These are phyloP conservation scores for Candida pseudofarinosa DNA, from an alignment of 805 yeast species.

Conservation along the genomic window DNA sequence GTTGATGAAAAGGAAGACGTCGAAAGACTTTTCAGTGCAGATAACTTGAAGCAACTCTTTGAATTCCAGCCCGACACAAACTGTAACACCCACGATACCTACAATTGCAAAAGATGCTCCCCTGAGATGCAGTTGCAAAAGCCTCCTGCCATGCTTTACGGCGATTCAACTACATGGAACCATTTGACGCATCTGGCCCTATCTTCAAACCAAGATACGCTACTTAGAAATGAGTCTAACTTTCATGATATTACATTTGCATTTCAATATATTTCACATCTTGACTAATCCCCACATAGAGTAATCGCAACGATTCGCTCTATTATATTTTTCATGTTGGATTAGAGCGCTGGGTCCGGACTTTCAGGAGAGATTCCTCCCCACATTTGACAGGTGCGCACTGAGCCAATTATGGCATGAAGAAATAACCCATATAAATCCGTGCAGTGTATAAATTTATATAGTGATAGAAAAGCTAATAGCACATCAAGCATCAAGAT, in stretches of 20 bases:
- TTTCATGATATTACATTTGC: constrained; percentile 75
- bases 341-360: constrained; percentile 2
- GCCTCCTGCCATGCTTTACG: constrained; percentile 88
- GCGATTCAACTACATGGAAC: constrained; percentile 98
- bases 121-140: constrained; percentile 49
- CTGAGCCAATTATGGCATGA: constrained; percentile 1
- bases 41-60: constrained; percentile 71
- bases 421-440: background rate
- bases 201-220: constrained; percentile 64
- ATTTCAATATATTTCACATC: constrained; percentile 90
- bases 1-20: constrained; percentile 96
- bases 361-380: background rate
- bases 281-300: background rate
- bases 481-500: background rate
- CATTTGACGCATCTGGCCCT: constrained; percentile 69
- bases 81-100: constrained; percentile 93
- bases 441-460: background rate
- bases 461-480: background rate
- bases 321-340: background rate
- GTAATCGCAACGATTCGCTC: background rate
- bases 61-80: constrained; percentile 59
- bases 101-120: constrained; percentile 76
- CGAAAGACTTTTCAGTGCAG: constrained; percentile 84
- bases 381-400: constrained; percentile 2
- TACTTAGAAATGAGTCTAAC: constrained; percentile 69